These are phyloP conservation scores for Streptanthus diversifolius DNA, from an alignment of 345 rosid genomes.

Conservation along the genomic window DNA sequence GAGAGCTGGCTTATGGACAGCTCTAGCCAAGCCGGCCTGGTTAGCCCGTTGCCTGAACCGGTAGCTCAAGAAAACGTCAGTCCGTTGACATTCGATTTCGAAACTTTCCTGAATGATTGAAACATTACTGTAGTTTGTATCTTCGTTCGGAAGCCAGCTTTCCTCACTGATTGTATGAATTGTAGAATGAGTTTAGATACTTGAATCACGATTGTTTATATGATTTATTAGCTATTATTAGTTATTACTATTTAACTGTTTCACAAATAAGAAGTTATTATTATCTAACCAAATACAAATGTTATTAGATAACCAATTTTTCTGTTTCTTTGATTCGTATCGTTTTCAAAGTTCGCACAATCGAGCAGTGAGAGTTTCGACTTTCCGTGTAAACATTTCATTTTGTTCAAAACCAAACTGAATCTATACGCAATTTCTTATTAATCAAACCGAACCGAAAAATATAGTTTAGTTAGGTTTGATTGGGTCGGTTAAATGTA, in stretches of 20 bases:
- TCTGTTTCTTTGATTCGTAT: no score
- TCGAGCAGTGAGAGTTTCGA: no score
- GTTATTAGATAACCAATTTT: no score
- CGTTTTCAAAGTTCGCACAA: no score
- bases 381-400: no score
- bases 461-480: no score
- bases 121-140: background rate
- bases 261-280: background rate
- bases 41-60: conserved; percentile 17
- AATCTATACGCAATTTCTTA: no score
- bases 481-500: background rate
- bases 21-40: conserved; percentile 8
- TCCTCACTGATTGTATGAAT: background rate
- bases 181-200: background rate
- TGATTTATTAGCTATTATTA: background rate
- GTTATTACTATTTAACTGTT: background rate
- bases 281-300: background rate
- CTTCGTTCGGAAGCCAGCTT: background rate
- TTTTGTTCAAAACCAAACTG: no score
- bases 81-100: conserved; percentile 31
- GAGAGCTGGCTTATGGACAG: conserved; percentile 36
- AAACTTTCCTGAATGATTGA: conserved; percentile 29
- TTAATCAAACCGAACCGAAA: no score
- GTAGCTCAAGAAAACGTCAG: background rate
- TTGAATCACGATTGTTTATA: background rate